These are phyloP conservation scores for Cladosporium colombiae DNA, from an alignment of 2,329 filamentous ascomycete genomes.

Conservation along the genomic window DNA sequence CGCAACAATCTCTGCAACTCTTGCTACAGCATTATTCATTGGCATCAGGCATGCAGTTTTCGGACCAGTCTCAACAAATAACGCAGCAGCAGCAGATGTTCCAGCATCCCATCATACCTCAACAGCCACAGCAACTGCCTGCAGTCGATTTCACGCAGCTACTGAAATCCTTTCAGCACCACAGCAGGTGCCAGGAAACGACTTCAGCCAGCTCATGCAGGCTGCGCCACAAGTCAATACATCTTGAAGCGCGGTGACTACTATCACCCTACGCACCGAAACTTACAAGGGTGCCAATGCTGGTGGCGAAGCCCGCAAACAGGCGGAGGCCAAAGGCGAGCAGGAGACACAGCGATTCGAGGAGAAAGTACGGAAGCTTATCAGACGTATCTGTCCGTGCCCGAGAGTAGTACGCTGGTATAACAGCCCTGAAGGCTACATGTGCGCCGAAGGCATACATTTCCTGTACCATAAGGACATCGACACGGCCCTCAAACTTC, in stretches of 20 bases:
- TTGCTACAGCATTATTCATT: background rate
- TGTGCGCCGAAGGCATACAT: background rate
- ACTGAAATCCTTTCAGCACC: background rate
- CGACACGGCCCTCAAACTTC: background rate
- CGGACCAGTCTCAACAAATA: background rate
- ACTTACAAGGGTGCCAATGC: background rate
- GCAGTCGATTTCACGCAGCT: background rate
- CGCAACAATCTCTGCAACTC: background rate
- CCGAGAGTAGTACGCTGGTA: background rate
- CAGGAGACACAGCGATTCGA: background rate
- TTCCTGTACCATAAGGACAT: background rate
- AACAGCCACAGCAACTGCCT: background rate
- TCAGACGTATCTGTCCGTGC: background rate
- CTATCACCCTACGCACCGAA: background rate
- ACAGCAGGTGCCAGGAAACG: background rate
- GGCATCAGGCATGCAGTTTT: background rate
- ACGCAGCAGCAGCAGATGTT: background rate
- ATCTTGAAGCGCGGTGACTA: background rate
- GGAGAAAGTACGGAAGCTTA: background rate
- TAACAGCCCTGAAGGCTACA: background rate
- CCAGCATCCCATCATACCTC: background rate
- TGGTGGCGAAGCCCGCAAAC: background rate
- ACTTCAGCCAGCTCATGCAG: background rate
- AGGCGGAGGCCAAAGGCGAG: background rate
- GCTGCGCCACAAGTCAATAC: background rate